phyloP scores from a whole-genome alignment of 495 filamentous ascomycete species.

The Aspergillus kassunensis region DNA sequence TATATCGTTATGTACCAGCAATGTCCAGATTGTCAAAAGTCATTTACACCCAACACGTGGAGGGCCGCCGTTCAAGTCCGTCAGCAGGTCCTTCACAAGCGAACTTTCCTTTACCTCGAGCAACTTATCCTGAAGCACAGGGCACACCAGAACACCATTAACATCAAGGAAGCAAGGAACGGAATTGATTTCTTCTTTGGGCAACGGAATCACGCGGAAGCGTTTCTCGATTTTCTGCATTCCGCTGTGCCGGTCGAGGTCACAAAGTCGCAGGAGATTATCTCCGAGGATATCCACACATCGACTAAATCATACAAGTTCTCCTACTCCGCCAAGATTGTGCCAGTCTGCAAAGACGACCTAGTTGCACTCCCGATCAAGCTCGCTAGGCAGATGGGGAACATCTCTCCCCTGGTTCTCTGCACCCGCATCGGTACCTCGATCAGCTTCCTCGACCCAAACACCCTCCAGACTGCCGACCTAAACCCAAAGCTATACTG shows the following conservation, averaged over 20 bases:
- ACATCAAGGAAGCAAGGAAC: conserved; percentile 91
- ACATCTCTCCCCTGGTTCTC: conserved; percentile 75
- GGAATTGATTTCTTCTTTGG: conserved; percentile 95
- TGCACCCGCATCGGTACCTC: conserved; percentile 88
- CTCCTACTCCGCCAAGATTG: conserved; percentile 76
- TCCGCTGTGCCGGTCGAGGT: conserved; percentile 71
- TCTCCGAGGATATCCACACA: conserved; percentile 90
- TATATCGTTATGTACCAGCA: conserved; percentile 87
- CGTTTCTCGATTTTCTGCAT: conserved; percentile 84
- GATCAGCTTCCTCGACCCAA: conserved; percentile 84
- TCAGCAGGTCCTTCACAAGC: conserved; percentile 95
- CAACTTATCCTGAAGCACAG: conserved; percentile 92
- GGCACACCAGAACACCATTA: conserved; percentile 89
- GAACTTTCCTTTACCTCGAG: conserved; percentile 94
- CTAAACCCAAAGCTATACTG: conserved; percentile 78
- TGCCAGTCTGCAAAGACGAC: conserved; percentile 96
- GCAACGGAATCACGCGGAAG: conserved; percentile 85
- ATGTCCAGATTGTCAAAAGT: conserved; percentile 64
- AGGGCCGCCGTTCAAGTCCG: conserved; percentile 84
- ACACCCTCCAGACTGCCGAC: conserved; percentile 85
- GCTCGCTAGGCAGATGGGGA: conserved; percentile 77
- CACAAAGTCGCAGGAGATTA: conserved; percentile 90
- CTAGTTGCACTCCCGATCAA: conserved; percentile 88
- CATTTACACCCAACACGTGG: conserved; percentile 92
- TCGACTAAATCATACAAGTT: conserved; percentile 89